Percentiles rank a stretch among this genome's conserved stretches.
phyloP scores from a whole-genome alignment of 2,329 filamentous ascomycete species.

The Sclerotinia trifoliorum region DNA sequence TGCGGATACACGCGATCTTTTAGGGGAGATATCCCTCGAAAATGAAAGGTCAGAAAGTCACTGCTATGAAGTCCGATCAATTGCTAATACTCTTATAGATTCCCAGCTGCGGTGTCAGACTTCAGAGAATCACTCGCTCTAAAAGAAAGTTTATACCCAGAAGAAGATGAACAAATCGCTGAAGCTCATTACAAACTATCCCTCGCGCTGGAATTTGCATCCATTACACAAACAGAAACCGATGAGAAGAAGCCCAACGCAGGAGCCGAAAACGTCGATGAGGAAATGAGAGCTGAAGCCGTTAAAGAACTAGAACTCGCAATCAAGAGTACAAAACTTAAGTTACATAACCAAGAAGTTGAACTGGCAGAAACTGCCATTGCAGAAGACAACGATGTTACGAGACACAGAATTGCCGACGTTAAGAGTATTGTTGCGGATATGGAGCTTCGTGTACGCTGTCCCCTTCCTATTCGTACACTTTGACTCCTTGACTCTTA shows the following conservation, averaged over 20 bases:
- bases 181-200: slow-evolving; percentile 97
- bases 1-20: slow-evolving; percentile 85
- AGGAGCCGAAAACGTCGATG: slow-evolving; percentile 53
- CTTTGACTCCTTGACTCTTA: background rate
- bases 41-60: slow-evolving; percentile 66
- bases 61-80: background rate
- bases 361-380: slow-evolving; percentile 61
- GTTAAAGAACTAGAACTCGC: slow-evolving; percentile 69
- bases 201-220: slow-evolving; percentile 89
- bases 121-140: slow-evolving; percentile 73
- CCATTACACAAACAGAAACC: slow-evolving; percentile 60
- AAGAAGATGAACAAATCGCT: slow-evolving; percentile 81
- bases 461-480: too few relatives aligned
- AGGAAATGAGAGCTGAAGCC: slow-evolving; percentile 68
- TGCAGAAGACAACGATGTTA: slow-evolving; percentile 65
- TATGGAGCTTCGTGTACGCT: slow-evolving; percentile 53
- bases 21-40: slow-evolving; percentile 95
- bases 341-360: slow-evolving; percentile 68
- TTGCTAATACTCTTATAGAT: slow-evolving; percentile 49
- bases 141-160: slow-evolving; percentile 74
- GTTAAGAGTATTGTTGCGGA: slow-evolving; percentile 77
- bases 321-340: slow-evolving; percentile 69
- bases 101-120: slow-evolving; percentile 82
- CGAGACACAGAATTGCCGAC: slow-evolving; percentile 63
- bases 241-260: slow-evolving; percentile 51